These are phyloP conservation scores for Tuber microsphaerosporum DNA, from an alignment of 495 filamentous ascomycete species.

Conservation along the genomic window DNA sequence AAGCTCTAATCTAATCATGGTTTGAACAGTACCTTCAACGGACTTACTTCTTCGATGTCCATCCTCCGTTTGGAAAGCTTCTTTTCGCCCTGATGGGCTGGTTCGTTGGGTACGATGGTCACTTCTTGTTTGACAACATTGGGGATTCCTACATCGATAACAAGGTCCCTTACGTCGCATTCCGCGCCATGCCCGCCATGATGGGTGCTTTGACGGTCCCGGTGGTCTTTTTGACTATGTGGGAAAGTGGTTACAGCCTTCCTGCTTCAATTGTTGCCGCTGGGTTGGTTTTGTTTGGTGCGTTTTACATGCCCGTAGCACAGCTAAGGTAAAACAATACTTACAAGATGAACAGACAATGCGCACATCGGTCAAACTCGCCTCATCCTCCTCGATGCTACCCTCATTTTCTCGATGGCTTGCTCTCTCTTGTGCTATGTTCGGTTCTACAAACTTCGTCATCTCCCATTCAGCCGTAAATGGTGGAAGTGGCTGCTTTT, in stretches of 20 bases:
- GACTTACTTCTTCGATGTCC: slow-evolving; percentile 99
- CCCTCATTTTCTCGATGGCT: slow-evolving; percentile 90
- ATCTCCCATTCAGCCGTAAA: slow-evolving; percentile 80
- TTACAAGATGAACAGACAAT: slow-evolving; percentile 56
- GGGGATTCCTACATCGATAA: slow-evolving; percentile 96
- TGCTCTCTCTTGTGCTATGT: slow-evolving; percentile 88
- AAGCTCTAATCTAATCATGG: not conserved
- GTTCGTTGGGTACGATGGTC: slow-evolving; percentile 90
- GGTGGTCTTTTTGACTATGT: slow-evolving; percentile 96
- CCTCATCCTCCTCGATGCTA: slow-evolving; percentile 89
- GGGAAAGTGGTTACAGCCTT: slow-evolving; percentile 95
- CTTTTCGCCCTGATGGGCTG: slow-evolving; percentile 91
- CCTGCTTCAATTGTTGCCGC: slow-evolving; percentile 84
- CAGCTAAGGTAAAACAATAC: slow-evolving; percentile 4
- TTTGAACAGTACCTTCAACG: slow-evolving; percentile 77
- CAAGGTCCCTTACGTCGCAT: slow-evolving; percentile 93
- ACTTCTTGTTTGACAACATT: slow-evolving; percentile 98
- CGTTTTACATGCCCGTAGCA: not conserved
- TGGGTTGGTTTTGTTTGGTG: slow-evolving; percentile 69
- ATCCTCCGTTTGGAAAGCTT: slow-evolving; percentile 90
- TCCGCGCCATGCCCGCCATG: slow-evolving; percentile 85
- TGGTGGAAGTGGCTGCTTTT: slow-evolving; percentile 99
- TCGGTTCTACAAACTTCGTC: slow-evolving; percentile 93
- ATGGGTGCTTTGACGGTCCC: slow-evolving; percentile 88
- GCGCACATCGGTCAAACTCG: slow-evolving; percentile 96